phyloP scores from a whole-genome alignment of 1,139 yeast genomes.

The Candida dubliniensis region DNA sequence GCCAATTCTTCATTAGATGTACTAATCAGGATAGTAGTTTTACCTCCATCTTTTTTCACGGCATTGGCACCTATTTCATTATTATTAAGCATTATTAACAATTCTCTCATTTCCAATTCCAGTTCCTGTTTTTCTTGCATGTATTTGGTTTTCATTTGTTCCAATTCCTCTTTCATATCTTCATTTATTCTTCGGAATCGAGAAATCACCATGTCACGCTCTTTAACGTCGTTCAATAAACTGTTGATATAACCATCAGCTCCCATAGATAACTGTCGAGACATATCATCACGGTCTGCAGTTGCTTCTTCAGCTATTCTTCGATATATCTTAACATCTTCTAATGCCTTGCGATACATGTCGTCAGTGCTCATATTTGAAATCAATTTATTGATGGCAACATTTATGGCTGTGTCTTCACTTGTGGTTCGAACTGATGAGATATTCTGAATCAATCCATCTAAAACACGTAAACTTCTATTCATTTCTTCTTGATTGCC shows the following conservation, averaged over 20 bases:
- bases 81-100: conserved; percentile 63
- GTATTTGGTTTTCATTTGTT: conserved; percentile 68
- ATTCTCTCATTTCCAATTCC: conserved; percentile 85
- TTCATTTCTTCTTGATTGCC: conserved; percentile 51
- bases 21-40: conserved; percentile 38
- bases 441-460: conserved; percentile 80
- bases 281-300: conserved; percentile 82
- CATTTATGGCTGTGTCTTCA: conserved; percentile 74
- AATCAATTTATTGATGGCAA: conserved; percentile 77
- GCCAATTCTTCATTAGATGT: conserved; percentile 48
- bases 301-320: conserved; percentile 75
- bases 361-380: conserved; percentile 89
- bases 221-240: conserved; percentile 66
- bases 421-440: conserved; percentile 65
- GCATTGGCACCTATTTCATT: conserved; percentile 27
- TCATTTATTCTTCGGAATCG: conserved; percentile 70
- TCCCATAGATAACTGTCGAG: conserved; percentile 72
- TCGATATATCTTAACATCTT: conserved; percentile 67
- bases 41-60: conserved; percentile 19
- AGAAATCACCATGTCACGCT: conserved; percentile 66
- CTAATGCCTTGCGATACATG: conserved; percentile 75
- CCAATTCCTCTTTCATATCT: conserved; percentile 63
- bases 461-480: conserved; percentile 74
- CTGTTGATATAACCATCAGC: conserved; percentile 82
- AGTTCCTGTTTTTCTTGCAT: conserved; percentile 79